These are phyloP conservation scores for Lepiota brunneoincarnata DNA, from an alignment of 768 basidiomycete species.

Conservation along the genomic window DNA sequence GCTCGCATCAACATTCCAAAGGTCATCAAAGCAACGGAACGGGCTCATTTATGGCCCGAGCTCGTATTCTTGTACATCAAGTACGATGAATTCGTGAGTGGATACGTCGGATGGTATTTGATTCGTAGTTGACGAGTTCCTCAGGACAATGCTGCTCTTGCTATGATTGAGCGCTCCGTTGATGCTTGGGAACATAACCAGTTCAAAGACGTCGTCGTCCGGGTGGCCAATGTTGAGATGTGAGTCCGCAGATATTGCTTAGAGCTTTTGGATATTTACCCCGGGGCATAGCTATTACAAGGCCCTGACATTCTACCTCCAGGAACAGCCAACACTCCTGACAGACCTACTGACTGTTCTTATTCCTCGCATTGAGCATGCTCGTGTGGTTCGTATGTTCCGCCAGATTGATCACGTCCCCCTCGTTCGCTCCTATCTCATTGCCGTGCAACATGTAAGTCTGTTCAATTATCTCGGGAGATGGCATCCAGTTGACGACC, in stretches of 20 bases:
- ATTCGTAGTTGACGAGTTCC: slow-evolving; percentile 1
- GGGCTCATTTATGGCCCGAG: slow-evolving; percentile 97
- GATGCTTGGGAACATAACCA: slow-evolving; percentile 99
- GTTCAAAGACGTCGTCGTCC: slow-evolving; percentile 97
- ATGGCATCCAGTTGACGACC: slow-evolving; percentile 2
- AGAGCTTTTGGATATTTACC: slow-evolving; percentile 1
- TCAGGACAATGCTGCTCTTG: slow-evolving; percentile 93
- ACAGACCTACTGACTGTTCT: slow-evolving; percentile 92
- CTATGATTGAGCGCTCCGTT: slow-evolving; percentile 98
- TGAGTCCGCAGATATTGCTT: slow-evolving; percentile 28
- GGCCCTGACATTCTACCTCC: slow-evolving; percentile 89
- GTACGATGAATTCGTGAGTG: slow-evolving; percentile 88
- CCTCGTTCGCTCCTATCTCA: slow-evolving; percentile 93
- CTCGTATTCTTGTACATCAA: slow-evolving; percentile 98
- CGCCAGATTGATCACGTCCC: slow-evolving; percentile 93
- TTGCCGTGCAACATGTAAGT: slow-evolving; percentile 90
- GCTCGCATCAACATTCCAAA: slow-evolving; percentile 98
- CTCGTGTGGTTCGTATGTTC: slow-evolving; percentile 95
- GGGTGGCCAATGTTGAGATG: slow-evolving; percentile 98
- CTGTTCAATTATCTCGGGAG: background rate
- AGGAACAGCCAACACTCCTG: slow-evolving; percentile 89
- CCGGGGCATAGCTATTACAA: slow-evolving; percentile 77
- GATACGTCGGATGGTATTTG: background rate
- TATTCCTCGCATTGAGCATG: slow-evolving; percentile 92
- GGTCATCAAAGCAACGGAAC: slow-evolving; percentile 95